phyloP scores from a whole-genome alignment of 768 basidiomycete genomes.

The Exidia glandulosa region DNA sequence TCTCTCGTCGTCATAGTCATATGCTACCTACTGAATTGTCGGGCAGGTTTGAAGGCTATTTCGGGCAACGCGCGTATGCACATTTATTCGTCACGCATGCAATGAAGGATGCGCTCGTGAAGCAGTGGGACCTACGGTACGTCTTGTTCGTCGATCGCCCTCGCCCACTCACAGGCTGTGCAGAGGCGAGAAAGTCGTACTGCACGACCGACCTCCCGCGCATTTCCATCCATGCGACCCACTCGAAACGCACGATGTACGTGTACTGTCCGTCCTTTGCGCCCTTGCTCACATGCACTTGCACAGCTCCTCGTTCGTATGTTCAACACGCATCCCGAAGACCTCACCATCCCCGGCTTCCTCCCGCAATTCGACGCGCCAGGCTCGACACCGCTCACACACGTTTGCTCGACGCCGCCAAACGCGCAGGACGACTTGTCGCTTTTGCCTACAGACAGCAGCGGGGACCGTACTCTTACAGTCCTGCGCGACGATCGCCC shows the following conservation, averaged over 20 bases:
- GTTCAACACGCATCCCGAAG: neutral
- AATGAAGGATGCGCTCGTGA: slow-evolving; percentile 61
- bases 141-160: slow-evolving; percentile 16
- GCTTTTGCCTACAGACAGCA: slow-evolving; percentile 7
- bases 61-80: slow-evolving; percentile 72
- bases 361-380: slow-evolving; percentile 40
- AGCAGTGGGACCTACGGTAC: slow-evolving; percentile 69
- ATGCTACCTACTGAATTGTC: neutral
- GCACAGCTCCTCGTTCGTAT: slow-evolving; percentile 24
- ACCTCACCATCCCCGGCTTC: slow-evolving; percentile 25
- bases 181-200: slow-evolving; percentile 68
- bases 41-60: slow-evolving; percentile 69
- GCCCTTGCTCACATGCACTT: neutral
- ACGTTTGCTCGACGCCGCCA: slow-evolving; percentile 21
- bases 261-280: slow-evolving; percentile 3
- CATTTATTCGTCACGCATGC: slow-evolving; percentile 90
- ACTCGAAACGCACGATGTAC: slow-evolving; percentile 67
- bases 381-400: slow-evolving; percentile 56
- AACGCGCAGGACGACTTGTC: neutral
- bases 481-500: slow-evolving; percentile 61
- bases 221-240: slow-evolving; percentile 66
- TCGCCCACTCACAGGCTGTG: slow-evolving; percentile 3
- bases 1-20: slow-evolving; percentile 4
- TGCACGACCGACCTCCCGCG: slow-evolving; percentile 84
- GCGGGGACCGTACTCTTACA: slow-evolving; percentile 25